A percentile compares a stretch with the other conserved stretches of the same genome.
Evolutionary conservation across 257 asterid species (phyloP).

Genomic region (Solanum lycopersicoides): DNA sequence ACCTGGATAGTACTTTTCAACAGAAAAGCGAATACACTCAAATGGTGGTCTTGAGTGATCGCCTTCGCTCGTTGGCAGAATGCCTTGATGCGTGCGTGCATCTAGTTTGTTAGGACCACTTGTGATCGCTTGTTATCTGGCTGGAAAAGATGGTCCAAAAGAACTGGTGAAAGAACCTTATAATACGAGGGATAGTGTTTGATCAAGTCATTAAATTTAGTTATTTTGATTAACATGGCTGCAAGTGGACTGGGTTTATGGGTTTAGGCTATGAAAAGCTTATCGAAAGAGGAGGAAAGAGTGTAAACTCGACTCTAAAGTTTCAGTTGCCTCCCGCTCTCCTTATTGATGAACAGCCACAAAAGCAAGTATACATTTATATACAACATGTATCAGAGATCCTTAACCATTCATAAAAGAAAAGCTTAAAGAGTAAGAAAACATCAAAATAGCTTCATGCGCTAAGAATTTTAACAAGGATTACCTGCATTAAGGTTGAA

Average conservation of each 20-base stretch:
- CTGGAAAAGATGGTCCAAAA: neutral
- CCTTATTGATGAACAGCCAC: neutral
- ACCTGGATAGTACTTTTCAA: neutral
- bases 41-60: neutral
- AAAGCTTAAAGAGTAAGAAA: neutral
- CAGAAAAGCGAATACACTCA: neutral
- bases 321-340: neutral
- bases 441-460: neutral
- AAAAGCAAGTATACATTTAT: neutral
- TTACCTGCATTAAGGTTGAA: slow-evolving; percentile 65
- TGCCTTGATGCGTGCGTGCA: neutral
- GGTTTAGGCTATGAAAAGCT: neutral
- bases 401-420: neutral
- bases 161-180: neutral
- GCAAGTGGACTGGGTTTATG: neutral
- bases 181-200: neutral
- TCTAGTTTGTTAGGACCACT: neutral
- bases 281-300: neutral
- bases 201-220: neutral
- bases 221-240: neutral
- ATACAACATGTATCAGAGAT: neutral
- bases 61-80: neutral
- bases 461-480: neutral
- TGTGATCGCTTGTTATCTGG: neutral
- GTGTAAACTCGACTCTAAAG: neutral